phyloP scores from a whole-genome alignment of 352 stramenopile genomes.

The Globisporangium cederbergense region DNA sequence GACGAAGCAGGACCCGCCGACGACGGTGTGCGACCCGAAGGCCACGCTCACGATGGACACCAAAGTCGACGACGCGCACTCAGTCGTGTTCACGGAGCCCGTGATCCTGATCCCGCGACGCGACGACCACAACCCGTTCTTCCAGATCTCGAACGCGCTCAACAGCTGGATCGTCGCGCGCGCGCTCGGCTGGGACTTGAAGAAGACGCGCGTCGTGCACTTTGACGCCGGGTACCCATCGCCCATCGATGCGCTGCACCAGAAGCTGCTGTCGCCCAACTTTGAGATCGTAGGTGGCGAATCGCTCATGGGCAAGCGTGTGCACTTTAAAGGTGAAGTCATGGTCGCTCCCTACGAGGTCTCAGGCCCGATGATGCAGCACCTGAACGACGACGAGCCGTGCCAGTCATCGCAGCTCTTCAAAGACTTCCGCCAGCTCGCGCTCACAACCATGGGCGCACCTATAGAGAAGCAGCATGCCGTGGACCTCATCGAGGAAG shows the following conservation, averaged over 20 bases:
- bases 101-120: constrained; percentile 21
- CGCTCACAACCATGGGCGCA: constrained; percentile 15
- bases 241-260: constrained; percentile 20
- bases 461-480: constrained; percentile 5
- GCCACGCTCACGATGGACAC: not conserved
- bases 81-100: constrained; percentile 3
- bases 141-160: constrained; percentile 24
- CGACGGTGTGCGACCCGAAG: constrained; percentile 9
- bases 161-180: constrained; percentile 28
- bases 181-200: constrained; percentile 13
- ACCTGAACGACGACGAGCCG: constrained; percentile 59
- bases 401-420: constrained; percentile 55
- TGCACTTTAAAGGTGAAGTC: constrained; percentile 31
- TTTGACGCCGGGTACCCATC: constrained; percentile 25
- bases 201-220: constrained; percentile 24
- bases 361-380: constrained; percentile 61
- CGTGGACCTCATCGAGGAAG: not conserved
- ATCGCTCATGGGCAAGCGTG: constrained; percentile 16
- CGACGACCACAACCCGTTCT: constrained; percentile 38
- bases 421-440: constrained; percentile 38
- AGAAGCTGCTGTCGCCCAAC: constrained; percentile 23
- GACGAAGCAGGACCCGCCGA: constrained; percentile 3
- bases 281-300: constrained; percentile 17
- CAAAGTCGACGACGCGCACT: not conserved
- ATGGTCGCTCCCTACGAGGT: constrained; percentile 50